phyloP scores from a whole-genome alignment of 805 yeast species.

The Zygosaccharomyces lentus region DNA sequence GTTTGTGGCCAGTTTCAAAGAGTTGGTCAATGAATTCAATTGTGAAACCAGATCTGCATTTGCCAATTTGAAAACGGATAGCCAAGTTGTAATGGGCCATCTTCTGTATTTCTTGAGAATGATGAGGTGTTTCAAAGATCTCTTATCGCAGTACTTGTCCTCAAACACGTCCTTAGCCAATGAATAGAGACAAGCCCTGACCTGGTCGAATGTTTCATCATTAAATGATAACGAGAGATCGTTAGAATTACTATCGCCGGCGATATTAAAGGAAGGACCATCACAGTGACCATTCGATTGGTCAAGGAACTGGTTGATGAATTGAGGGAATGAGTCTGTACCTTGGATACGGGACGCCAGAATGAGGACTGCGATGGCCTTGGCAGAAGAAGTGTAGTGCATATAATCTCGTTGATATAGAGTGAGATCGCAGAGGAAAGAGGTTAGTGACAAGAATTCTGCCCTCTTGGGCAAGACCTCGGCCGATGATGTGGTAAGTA shows the following conservation, averaged over 20 bases:
- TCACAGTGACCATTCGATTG: not conserved
- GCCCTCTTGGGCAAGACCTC: slow-evolving; percentile 8
- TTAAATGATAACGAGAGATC: slow-evolving; percentile 11
- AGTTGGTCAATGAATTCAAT: slow-evolving; percentile 19
- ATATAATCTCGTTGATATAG: slow-evolving; percentile 48
- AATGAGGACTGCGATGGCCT: slow-evolving; percentile 47
- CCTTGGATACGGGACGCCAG: slow-evolving; percentile 49
- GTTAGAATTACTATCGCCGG: slow-evolving; percentile 16
- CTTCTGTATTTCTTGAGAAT: slow-evolving; percentile 24
- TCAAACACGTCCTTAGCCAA: slow-evolving; percentile 21
- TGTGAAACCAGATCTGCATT: slow-evolving; percentile 20
- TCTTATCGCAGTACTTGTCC: slow-evolving; percentile 6
- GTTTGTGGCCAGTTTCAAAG: slow-evolving; percentile 5
- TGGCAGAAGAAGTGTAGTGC: slow-evolving; percentile 43
- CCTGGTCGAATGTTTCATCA: slow-evolving; percentile 13
- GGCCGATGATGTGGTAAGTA: slow-evolving; percentile 5
- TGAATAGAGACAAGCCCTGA: slow-evolving; percentile 23
- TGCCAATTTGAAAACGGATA: slow-evolving; percentile 13
- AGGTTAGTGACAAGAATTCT: slow-evolving; percentile 31
- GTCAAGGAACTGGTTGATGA: slow-evolving; percentile 7
- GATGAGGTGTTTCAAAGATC: slow-evolving; percentile 15
- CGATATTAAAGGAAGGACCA: slow-evolving; percentile 15
- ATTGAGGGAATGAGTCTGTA: slow-evolving; percentile 8
- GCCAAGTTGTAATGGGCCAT: slow-evolving; percentile 13
- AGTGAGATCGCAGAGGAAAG: slow-evolving; percentile 53